A percentile compares a stretch with the other conserved stretches of the same genome.
phyloP scores from a whole-genome alignment of 1,284 basidiomycete genomes.

The Apiotrichum domesticum region DNA sequence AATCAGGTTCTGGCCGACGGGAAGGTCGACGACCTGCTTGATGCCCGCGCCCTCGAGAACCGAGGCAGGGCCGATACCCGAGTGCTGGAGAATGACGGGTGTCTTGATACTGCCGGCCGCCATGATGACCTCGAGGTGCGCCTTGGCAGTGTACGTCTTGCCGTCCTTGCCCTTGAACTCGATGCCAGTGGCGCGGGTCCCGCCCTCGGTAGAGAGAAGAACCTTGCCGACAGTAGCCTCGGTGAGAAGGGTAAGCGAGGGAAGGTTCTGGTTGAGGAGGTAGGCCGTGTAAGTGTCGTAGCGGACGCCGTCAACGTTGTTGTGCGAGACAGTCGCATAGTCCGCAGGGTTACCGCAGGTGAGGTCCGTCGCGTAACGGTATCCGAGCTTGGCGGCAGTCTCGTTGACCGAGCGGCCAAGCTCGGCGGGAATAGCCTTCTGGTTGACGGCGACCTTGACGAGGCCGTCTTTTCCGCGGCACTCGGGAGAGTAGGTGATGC shows the following conservation, averaged over 20 bases:
- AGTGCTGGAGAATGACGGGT: constrained; percentile 48
- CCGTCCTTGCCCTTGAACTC: constrained; percentile 27
- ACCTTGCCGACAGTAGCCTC: constrained; percentile 32
- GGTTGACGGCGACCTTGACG: constrained; percentile 14
- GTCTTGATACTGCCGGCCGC: constrained; percentile 48
- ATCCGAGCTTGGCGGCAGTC: constrained; percentile 20
- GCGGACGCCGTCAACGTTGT: constrained; percentile 20
- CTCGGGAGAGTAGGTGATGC: constrained; percentile 20
- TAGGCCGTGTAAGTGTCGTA: constrained; percentile 37
- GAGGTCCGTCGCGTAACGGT: constrained; percentile 30
- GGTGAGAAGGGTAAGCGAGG: constrained; percentile 36
- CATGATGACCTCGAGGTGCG: constrained; percentile 46
- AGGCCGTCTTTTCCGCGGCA: constrained; percentile 29
- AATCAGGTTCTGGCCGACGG: constrained; percentile 45
- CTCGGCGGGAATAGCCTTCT: constrained; percentile 9
- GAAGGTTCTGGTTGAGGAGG: constrained; percentile 22
- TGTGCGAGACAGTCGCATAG: constrained; percentile 30
- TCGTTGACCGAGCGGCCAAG: constrained; percentile 29
- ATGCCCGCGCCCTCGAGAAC: constrained; percentile 40
- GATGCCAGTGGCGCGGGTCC: constrained; percentile 30
- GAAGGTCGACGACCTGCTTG: constrained; percentile 32
- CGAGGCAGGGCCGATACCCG: constrained; percentile 44
- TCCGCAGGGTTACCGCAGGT: constrained; percentile 37
- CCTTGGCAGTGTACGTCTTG: constrained; percentile 32
- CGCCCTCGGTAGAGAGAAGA: constrained; percentile 18